These are phyloP conservation scores for Umbelopsis sp. DNA, from an alignment of 192 early-diverging fungal genomes.

Conservation along the genomic window DNA sequence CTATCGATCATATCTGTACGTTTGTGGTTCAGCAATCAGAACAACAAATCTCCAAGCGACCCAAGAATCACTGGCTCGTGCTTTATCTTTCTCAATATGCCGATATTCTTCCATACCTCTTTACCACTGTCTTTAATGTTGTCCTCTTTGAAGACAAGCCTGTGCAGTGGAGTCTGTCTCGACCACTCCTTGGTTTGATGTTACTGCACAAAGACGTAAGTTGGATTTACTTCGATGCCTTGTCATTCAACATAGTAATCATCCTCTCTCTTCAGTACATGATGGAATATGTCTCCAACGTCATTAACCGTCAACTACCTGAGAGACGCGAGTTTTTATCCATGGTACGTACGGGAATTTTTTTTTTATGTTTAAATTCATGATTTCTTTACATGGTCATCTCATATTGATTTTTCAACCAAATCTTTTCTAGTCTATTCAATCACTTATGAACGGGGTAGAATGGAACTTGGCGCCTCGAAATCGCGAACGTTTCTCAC, in stretches of 20 bases:
- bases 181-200: conserved; percentile 79
- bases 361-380: neutral
- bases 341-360: conserved; percentile 38
- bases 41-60: conserved; percentile 5
- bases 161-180: conserved; percentile 82
- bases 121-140: conserved; percentile 69
- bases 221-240: too few species aligned
- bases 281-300: conserved; percentile 52
- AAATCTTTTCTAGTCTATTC: conserved; percentile 39
- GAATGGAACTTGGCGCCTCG: conserved; percentile 46
- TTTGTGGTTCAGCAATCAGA: conserved; percentile 62
- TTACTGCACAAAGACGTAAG: conserved; percentile 68
- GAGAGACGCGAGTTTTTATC: conserved; percentile 40
- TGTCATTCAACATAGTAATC: too few species aligned
- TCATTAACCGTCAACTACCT: conserved; percentile 57
- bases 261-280: conserved; percentile 38
- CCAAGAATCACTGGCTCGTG: conserved; percentile 55
- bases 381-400: neutral
- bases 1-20: conserved; percentile 72
- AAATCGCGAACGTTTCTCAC: conserved; percentile 71
- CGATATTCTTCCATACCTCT: conserved; percentile 64
- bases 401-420: conserved; percentile 1
- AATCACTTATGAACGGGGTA: conserved; percentile 63
- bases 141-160: conserved; percentile 79
- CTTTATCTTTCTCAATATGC: conserved; percentile 55